Base-by-base conservation (phyloP, 208 protist genomes). In the Leptomonas seymouri region DNA sequence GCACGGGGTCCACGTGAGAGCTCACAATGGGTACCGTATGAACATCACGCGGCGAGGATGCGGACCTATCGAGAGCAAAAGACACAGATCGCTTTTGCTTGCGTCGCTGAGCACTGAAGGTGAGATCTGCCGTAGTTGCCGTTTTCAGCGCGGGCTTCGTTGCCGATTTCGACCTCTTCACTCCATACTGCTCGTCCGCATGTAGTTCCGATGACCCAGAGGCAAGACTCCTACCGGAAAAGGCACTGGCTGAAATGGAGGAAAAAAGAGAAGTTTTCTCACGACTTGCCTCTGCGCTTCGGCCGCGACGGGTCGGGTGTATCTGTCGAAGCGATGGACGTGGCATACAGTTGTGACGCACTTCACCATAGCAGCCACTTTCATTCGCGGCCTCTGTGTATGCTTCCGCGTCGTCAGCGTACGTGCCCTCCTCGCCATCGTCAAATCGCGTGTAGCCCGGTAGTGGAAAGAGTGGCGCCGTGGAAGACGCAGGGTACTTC, bases 231-330 rank as follows among this genome's bases (percentile, higher is more conserved):
- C 71, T 31, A 3, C 71, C 71, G 7, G 56, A 51, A 41, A 65
- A 76, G 20, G 71, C 45, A 41, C 55, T 76, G 14, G 62, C 62
- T 3, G 71, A 68, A 21, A 76, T 44, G 5, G 64, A 57, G 36
- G 71, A 76, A 25, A 76, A 76, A 0, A 76, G 63, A 7, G 71
- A 76, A 14, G 27, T 14, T 25, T 55, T 41, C 5, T 73, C 48
- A 16, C 11, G 20, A 15, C 21, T 25, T 12, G 18, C 44, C n/a
- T 53, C 54, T 1, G 20, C 34, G 0, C 31, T 6, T 34, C 12
- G 34, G 4, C 6, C 46, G 25, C 60, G 46, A 53, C 27, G 30
- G 18, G 46, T 53, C 42, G 60, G 46, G 1, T 18, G 31, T 7
- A 55, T 31, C 44, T 55, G 44, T 18, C 16, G 28, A 9, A 15